phyloP scores from a whole-genome alignment of 495 filamentous ascomycete genomes.

The Penicillium canariense region DNA sequence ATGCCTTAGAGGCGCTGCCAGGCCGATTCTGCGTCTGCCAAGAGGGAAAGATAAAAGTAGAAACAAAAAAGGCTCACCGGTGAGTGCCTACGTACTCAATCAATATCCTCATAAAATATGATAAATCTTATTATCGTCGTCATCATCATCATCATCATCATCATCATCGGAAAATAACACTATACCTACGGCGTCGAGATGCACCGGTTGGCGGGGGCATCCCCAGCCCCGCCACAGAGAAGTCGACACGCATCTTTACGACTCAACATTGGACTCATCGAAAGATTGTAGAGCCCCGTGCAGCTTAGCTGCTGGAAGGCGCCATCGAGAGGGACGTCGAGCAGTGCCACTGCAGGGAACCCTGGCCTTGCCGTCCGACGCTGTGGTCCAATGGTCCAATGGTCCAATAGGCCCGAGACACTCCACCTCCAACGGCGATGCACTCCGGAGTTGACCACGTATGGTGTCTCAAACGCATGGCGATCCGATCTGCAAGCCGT shows the following conservation, averaged over 20 bases:
- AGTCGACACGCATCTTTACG: background rate
- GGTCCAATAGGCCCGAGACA: conserved; percentile 1
- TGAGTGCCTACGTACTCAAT: background rate
- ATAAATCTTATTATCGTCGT: background rate
- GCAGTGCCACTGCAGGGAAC: conserved; percentile 5
- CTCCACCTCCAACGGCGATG: conserved; percentile 25
- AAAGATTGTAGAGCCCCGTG: conserved; percentile 1
- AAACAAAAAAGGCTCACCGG: background rate
- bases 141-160: background rate
- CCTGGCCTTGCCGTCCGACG: conserved; percentile 6
- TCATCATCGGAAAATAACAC: background rate
- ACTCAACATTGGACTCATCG: background rate
- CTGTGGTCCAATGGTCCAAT: conserved; percentile 9
- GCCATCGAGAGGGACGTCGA: background rate
- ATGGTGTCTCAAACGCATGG: conserved; percentile 33
- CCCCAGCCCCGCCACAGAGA: background rate
- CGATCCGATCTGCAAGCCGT: conserved; percentile 44
- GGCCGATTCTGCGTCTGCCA: conserved; percentile 17
- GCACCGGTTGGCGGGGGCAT: background rate
- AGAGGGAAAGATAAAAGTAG: too few species aligned
- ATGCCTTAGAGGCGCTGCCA: conserved; percentile 16
- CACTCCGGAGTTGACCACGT: conserved; percentile 29
- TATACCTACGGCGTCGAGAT: background rate
- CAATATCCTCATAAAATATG: background rate
- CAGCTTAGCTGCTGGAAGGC: background rate